Evolutionary conservation across 2,329 filamentous ascomycete species (phyloP).

Genomic region (Emergomyces orientalis): DNA sequence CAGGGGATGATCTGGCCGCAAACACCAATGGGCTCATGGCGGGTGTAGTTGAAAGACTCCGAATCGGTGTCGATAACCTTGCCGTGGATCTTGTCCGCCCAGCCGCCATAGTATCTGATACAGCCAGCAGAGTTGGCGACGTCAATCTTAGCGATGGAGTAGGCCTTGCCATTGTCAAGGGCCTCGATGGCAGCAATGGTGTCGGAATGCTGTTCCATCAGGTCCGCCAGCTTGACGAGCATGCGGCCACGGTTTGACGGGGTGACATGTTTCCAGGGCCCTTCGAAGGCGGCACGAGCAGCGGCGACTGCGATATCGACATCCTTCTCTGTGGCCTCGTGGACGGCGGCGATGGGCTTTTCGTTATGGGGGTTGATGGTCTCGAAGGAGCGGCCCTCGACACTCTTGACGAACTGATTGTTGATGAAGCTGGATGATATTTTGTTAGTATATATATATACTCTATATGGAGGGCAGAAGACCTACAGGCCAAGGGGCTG

Average conservation of each 20-base stretch:
- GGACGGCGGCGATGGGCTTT: constrained; percentile 71
- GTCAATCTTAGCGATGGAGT: constrained; percentile 54
- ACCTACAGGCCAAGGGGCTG: constrained; percentile 34
- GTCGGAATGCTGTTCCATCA: constrained; percentile 69
- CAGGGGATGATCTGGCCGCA: constrained; percentile 86
- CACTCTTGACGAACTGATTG: constrained; percentile 77
- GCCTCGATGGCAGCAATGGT: constrained; percentile 73
- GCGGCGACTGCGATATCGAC: constrained; percentile 69
- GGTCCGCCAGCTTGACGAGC: constrained; percentile 67
- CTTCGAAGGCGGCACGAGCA: constrained; percentile 77
- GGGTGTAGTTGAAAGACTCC: constrained; percentile 77
- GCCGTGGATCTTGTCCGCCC: constrained; percentile 91
- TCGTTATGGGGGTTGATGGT: constrained; percentile 83
- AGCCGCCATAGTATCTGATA: constrained; percentile 81
- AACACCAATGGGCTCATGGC: constrained; percentile 67
- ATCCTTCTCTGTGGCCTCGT: constrained; percentile 75
- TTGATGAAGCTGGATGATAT: constrained; percentile 47
- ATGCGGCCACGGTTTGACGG: constrained; percentile 62
- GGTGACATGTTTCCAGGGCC: constrained; percentile 56
- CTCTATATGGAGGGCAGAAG: background rate
- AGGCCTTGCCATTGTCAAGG: constrained; percentile 48
- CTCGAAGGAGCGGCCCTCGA: constrained; percentile 84
- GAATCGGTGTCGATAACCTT: constrained; percentile 72
- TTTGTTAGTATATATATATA: background rate
- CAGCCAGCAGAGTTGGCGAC: constrained; percentile 58